Evolutionary conservation across 495 filamentous ascomycete genomes (phyloP), one percentile per base, ranked within the genome.

Genomic region (Penicillium salamii): DNA sequence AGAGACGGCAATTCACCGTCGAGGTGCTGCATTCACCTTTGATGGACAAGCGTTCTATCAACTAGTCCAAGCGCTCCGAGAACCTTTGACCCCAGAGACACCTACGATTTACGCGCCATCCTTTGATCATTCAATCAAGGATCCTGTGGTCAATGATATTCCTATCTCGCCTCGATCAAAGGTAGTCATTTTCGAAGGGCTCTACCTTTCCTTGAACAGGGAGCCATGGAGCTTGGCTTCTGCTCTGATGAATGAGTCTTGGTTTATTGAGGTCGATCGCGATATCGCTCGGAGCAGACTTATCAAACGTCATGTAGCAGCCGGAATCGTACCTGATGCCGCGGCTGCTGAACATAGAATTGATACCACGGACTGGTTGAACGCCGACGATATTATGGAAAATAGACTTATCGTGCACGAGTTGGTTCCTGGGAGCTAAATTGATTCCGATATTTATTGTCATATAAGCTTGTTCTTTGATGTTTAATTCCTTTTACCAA

Each of bases 1-100:
- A 0, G 70, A 57, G 0, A 74, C 71, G 4, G 92, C 95, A 0
- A 86, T 87, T 54, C 85, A 84, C 12, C 82, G 93, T 0, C 82
- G 93, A 31, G 93, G 93, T 7, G 93, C 95, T 40, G 87, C 87
- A 4, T 97, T 92, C 75, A 98, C 93, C 26, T 97, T 98, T 61
- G 88, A 97, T 65, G 86, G 85, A 1, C n/a, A n/a, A n/a, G n/a
- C n/a, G n/a, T n/a, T n/a, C n/a, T n/a, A n/a, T n/a, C n/a, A n/a
- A n/a, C n/a, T n/a, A n/a, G n/a, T n/a, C n/a, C n/a, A n/a, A n/a
- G n/a, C n/a, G n/a, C n/a, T n/a, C n/a, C n/a, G n/a, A n/a, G n/a
- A n/a, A n/a, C n/a, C n/a, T n/a, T n/a, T n/a, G n/a, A n/a, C n/a
- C n/a, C n/a, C n/a, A n/a, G n/a, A n/a, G n/a, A n/a, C n/a, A n/a